Conservation (phyloP, 768 basidiomycete species). For the Lactarius hatsudake region DNA sequence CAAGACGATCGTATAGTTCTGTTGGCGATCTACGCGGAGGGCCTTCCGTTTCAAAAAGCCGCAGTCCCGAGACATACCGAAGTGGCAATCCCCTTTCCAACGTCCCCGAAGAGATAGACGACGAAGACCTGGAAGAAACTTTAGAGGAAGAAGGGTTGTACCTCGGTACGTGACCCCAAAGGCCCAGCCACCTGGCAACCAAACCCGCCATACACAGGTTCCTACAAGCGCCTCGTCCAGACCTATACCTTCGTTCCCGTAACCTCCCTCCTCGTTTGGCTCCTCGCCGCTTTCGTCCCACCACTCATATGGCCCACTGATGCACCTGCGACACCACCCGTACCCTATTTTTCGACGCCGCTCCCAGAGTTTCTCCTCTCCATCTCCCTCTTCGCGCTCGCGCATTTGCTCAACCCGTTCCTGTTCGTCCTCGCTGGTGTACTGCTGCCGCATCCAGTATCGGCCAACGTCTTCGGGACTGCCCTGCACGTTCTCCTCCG, state of each 20-base stretch:
- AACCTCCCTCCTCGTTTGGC: slow-evolving; percentile 43
- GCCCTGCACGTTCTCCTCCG: slow-evolving; percentile 50
- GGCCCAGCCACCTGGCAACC: neutral
- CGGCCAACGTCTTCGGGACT: slow-evolving; percentile 39
- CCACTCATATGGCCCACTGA: slow-evolving; percentile 41
- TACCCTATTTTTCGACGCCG: slow-evolving; percentile 55
- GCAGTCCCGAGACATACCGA: slow-evolving; percentile 22
- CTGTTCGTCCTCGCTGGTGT: slow-evolving; percentile 40
- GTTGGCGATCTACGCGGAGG: slow-evolving; percentile 7
- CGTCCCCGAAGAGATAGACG: slow-evolving; percentile 25
- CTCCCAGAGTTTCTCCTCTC: slow-evolving; percentile 64
- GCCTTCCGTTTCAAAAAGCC: neutral
- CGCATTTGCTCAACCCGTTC: slow-evolving; percentile 51
- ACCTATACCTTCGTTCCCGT: slow-evolving; percentile 40
- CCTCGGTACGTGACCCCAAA: slow-evolving; percentile 21
- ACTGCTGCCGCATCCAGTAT: slow-evolving; percentile 33
- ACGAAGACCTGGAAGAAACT: slow-evolving; percentile 16
- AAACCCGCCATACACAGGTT: slow-evolving; percentile 43
- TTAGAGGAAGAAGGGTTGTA: slow-evolving; percentile 25
- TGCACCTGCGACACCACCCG: slow-evolving; percentile 38
- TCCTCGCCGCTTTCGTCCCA: slow-evolving; percentile 51
- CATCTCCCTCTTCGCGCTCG: slow-evolving; percentile 57
- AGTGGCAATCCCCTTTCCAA: slow-evolving; percentile 13
- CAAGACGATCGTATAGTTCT: slow-evolving; percentile 22
- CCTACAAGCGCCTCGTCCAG: slow-evolving; percentile 53